Base-by-base conservation (phyloP, 805 yeast species). In the Ogataea paraovalis region DNA sequence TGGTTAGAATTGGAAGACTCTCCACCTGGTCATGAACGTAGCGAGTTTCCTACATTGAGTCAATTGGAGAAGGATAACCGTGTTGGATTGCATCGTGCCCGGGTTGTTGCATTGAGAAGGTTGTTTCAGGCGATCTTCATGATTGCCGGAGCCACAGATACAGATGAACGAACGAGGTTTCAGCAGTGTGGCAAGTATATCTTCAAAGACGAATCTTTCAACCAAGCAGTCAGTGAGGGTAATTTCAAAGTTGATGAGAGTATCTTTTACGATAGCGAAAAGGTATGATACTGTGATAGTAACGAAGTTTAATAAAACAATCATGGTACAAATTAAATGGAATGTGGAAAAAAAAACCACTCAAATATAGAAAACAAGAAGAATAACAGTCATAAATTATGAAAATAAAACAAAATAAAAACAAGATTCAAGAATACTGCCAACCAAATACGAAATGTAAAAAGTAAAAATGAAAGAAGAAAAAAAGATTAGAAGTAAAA, bases 1-100 rank as follows among this genome's bases (percentile, higher is more conserved):
- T 64, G 69, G 68, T 49, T 54, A 12, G 64, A 60, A 14, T 40
- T 64, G 36, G 62, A 63, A 39, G 63, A 58, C 45, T 60, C 66
- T 1, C 86, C 85, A 1, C 82, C 82, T 0, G 85, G 85, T 1
- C 80, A 74, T 61, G 81, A 78, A 52, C 62, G 79, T 36, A 68
- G 80, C 21, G 86, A 79, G 44, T 80, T 83, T 52, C 85, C 87
- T 0, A 66, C 65, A 4, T 76, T 85, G 0, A 85, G 79, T 50
- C 80, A 82, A 53, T 60, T 66, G 12, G 55, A 44, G 1, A 64
- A 58, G 39, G 79, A 73, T 47, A 70, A 69, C 52, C 39, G 41
- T 18, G 53, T 45, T 22, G 55, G 63, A 13, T 39, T 47, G 25
- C 46, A 52, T 22, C 43, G 73, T 18, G 60, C 72, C 3, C 56